Conservation (phyloP, 306 rosid species). For the Malus orientalis region DNA sequence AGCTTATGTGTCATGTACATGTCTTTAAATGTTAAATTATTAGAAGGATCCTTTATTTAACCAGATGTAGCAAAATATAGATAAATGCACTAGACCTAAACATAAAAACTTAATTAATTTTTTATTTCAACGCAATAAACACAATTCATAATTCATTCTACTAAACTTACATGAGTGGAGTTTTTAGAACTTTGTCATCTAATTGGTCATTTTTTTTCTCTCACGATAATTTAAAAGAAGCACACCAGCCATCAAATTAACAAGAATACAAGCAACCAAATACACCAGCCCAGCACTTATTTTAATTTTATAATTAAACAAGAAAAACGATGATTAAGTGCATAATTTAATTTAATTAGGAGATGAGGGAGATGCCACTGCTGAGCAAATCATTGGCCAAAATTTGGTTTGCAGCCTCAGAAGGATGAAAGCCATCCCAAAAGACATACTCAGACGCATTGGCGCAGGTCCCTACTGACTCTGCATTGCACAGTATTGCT, state of each 20-base stretch:
- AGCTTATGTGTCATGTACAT: no score
- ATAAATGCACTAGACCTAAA: no score
- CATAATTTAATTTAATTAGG: neutral
- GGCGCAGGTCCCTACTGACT: slow-evolving; percentile 52
- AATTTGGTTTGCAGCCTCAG: slow-evolving; percentile 49
- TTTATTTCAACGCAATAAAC: neutral
- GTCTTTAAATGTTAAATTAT: no score
- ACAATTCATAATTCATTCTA: neutral
- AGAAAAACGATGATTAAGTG: neutral
- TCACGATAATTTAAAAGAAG: neutral
- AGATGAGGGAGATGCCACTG: slow-evolving; percentile 46
- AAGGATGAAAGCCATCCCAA: slow-evolving; percentile 75
- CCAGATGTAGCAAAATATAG: no score
- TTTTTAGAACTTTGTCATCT: no score
- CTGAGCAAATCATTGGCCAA: slow-evolving; percentile 30
- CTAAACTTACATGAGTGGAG: no score
- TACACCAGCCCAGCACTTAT: neutral
- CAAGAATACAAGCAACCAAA: neutral
- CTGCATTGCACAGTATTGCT: slow-evolving; percentile 47
- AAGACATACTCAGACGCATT: slow-evolving; percentile 70
- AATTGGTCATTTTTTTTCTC: no score
- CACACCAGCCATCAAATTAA: neutral
- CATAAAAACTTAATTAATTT: neutral
- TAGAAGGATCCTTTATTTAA: no score
- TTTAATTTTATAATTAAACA: neutral